phyloP scores from a whole-genome alignment of 2,329 filamentous ascomycete genomes.

The Penicillium sp. region DNA sequence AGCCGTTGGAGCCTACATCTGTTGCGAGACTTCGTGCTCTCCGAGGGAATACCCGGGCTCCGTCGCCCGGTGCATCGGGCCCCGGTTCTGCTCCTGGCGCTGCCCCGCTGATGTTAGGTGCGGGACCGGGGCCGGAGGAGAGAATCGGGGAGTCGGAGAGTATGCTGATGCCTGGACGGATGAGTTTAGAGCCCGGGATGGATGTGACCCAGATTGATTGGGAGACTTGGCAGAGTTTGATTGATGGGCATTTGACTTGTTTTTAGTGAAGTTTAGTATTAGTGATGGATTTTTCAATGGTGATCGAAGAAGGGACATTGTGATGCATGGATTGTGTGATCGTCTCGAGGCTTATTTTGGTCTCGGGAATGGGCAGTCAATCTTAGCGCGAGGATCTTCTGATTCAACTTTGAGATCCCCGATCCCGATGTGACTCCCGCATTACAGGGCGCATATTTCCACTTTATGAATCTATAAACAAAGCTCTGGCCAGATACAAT shows the following conservation, averaged over 20 bases:
- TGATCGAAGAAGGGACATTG: background rate
- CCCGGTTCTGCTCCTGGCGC: background rate
- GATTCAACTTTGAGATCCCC: background rate
- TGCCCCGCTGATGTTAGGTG: background rate
- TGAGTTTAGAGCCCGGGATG: background rate
- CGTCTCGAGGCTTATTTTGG: background rate
- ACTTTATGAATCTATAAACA: background rate
- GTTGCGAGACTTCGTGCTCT: background rate
- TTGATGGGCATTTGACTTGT: background rate
- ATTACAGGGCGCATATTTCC: background rate
- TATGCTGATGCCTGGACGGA: background rate
- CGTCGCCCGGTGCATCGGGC: background rate
- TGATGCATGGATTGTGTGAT: background rate
- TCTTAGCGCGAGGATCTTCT: background rate
- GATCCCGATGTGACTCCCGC: background rate
- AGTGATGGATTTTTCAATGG: background rate
- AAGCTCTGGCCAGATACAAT: background rate
- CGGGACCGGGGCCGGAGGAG: background rate
- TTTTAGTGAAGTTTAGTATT: background rate
- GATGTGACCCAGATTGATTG: background rate
- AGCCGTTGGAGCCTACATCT: background rate
- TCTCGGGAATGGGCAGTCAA: background rate
- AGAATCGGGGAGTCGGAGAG: background rate
- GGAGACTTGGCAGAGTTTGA: constrained; percentile 2
- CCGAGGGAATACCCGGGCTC: background rate